Conservation (phyloP, 352 stramenopile species). For the Pythium oligandrum region DNA sequence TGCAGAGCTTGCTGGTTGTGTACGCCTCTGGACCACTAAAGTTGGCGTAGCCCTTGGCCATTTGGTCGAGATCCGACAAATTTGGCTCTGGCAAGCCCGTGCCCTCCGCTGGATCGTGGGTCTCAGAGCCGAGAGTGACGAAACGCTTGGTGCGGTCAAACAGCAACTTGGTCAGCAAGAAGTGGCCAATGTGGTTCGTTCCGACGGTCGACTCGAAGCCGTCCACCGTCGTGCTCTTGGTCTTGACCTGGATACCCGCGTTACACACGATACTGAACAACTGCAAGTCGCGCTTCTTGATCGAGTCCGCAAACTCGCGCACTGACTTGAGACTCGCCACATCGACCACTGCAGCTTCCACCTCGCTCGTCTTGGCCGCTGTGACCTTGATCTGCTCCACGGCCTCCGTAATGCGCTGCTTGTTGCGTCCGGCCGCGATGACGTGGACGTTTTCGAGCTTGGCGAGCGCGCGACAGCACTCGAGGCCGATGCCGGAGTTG, state of each 20-base stretch:
- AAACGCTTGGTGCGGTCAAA: conserved; percentile 11
- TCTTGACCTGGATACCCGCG: conserved; percentile 21
- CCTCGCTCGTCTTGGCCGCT: neutral
- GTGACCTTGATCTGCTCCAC: conserved; percentile 8
- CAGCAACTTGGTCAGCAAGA: conserved; percentile 26
- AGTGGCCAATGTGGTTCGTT: conserved; percentile 38
- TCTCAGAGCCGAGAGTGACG: neutral
- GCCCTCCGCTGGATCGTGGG: neutral
- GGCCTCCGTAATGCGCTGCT: conserved; percentile 19
- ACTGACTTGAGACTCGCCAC: conserved; percentile 26
- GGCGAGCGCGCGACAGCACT: conserved; percentile 21
- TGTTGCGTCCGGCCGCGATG: conserved; percentile 24
- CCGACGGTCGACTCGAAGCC: conserved; percentile 34
- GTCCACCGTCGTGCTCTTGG: conserved; percentile 17
- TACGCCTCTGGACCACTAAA: neutral
- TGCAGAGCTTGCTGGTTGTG: neutral
- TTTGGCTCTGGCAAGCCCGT: neutral
- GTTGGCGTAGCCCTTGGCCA: neutral
- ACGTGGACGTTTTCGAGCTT: conserved; percentile 19
- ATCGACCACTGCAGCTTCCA: conserved; percentile 26
- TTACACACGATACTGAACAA: conserved; percentile 36
- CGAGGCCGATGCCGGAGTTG: conserved; percentile 27
- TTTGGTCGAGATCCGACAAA: neutral
- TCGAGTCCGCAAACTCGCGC: conserved; percentile 11
- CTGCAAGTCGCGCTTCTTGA: conserved; percentile 16